These are phyloP conservation scores for Microthlaspi erraticum DNA, from an alignment of 345 rosid genomes.

Conservation along the genomic window DNA sequence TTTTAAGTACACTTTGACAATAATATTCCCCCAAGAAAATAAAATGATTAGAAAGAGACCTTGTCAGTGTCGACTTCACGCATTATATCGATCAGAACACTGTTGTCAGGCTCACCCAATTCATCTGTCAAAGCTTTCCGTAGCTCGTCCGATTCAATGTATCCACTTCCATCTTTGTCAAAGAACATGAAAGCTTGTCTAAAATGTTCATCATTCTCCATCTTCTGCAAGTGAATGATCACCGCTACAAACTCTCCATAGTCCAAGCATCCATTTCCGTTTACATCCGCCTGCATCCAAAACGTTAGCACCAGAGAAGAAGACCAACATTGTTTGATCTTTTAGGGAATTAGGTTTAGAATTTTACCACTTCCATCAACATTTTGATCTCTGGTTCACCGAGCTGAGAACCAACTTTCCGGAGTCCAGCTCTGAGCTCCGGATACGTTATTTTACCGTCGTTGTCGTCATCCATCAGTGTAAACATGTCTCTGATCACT, in stretches of 20 bases:
- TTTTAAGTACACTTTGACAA: not conserved
- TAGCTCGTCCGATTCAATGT: conserved; percentile 77
- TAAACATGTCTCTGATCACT: conserved; percentile 91
- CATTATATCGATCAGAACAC: conserved; percentile 80
- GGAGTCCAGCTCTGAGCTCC: conserved; percentile 86
- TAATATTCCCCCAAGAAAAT: not conserved
- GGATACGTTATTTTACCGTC: conserved; percentile 85
- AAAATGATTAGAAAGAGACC: conserved; percentile 52
- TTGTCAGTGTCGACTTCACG: conserved; percentile 97
- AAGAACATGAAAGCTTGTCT: conserved; percentile 92
- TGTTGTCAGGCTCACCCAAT: conserved; percentile 63
- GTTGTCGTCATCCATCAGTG: conserved; percentile 84
- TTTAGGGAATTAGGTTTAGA: conserved; percentile 7
- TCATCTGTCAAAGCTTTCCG: conserved; percentile 75
- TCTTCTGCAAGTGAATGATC: conserved; percentile 93
- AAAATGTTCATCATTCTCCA: conserved; percentile 96
- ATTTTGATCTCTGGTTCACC: conserved; percentile 92
- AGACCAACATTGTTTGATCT: not conserved
- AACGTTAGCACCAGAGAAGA: conserved; percentile 21
- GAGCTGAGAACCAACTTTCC: conserved; percentile 84
- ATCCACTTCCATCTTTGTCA: conserved; percentile 86
- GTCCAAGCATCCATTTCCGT: conserved; percentile 84
- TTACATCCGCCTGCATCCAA: conserved; percentile 84
- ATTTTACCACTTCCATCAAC: conserved; percentile 95
- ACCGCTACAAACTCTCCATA: conserved; percentile 98